Conservation (phyloP, 1,284 basidiomycete species). For the Sanguinoderma infundibulare region DNA sequence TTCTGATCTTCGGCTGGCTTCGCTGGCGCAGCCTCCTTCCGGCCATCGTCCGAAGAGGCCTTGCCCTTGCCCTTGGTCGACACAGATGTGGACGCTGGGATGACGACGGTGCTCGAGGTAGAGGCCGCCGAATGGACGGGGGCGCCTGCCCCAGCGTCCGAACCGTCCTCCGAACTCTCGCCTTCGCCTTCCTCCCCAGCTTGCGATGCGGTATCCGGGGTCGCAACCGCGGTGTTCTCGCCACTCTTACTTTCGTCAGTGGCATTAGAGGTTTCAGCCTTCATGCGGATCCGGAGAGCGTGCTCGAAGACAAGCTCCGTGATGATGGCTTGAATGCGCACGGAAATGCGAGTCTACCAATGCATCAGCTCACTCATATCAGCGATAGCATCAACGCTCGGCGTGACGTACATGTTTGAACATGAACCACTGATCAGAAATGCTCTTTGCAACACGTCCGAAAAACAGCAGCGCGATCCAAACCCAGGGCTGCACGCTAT, state of each 20-base stretch:
- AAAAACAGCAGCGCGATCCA: slow-evolving; percentile 69
- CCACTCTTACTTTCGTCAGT: slow-evolving; percentile 1
- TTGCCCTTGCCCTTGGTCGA: slow-evolving; percentile 20
- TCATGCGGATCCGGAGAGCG: slow-evolving; percentile 57
- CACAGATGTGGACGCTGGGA: neutral
- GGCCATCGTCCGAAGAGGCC: slow-evolving; percentile 15
- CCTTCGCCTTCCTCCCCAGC: neutral
- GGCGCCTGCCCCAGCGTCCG: slow-evolving; percentile 9
- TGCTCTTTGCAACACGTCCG: slow-evolving; percentile 51
- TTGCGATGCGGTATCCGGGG: slow-evolving; percentile 33
- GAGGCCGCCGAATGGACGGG: slow-evolving; percentile 14
- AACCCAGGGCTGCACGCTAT: slow-evolving; percentile 52
- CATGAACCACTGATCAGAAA: slow-evolving; percentile 48
- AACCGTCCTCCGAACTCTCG: slow-evolving; percentile 4
- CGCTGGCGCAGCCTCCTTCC: slow-evolving; percentile 7
- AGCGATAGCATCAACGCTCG: no score
- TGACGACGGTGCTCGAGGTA: slow-evolving; percentile 6
- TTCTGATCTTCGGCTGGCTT: slow-evolving; percentile 10
- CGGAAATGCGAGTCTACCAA: slow-evolving; percentile 37
- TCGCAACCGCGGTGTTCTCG: slow-evolving; percentile 24
- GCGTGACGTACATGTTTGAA: slow-evolving; percentile 23
- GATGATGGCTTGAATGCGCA: slow-evolving; percentile 52
- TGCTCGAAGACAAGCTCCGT: slow-evolving; percentile 65
- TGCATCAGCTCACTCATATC: slow-evolving; percentile 40
- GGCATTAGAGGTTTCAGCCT: slow-evolving; percentile 31